Evolutionary conservation across 768 basidiomycete genomes (phyloP).

Genomic region (Saitozyma sp.): DNA sequence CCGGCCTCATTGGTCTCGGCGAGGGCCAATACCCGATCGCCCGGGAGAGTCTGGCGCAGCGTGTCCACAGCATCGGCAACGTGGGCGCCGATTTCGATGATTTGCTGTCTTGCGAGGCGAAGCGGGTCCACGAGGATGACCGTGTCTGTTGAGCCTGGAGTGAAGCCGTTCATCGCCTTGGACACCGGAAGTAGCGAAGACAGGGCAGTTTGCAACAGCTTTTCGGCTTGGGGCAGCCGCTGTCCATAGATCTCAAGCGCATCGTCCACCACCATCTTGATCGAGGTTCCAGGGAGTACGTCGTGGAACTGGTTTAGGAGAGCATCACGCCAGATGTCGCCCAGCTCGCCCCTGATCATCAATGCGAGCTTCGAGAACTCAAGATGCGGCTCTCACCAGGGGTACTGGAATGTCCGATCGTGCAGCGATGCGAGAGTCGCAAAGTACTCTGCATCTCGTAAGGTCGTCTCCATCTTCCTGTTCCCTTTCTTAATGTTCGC

Average conservation of each 20-base stretch:
- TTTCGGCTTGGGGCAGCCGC: background rate
- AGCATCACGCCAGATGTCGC: conserved; percentile 87
- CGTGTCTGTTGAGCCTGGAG: background rate
- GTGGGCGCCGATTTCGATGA: background rate
- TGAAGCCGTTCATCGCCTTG: too few relatives aligned
- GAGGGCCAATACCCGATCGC: too few relatives aligned
- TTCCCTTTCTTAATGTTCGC: conserved; percentile 96
- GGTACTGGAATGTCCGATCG: conserved; percentile 65
- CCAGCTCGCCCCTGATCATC: conserved; percentile 55
- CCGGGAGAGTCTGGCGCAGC: too few relatives aligned
- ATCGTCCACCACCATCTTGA: too few relatives aligned
- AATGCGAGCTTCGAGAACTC: background rate
- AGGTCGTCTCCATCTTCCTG: conserved; percentile 81
- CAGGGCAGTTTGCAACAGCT: conserved; percentile 4
- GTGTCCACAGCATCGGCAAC: too few relatives aligned
- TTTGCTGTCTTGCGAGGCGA: conserved; percentile 5
- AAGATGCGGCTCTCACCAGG: conserved; percentile 57
- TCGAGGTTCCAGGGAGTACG: conserved; percentile 61
- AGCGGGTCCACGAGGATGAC: conserved; percentile 8
- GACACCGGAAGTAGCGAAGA: background rate
- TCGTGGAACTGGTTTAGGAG: conserved; percentile 54
- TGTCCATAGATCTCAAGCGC: conserved; percentile 37
- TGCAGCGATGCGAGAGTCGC: conserved; percentile 72
- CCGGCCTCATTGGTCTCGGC: too few relatives aligned
- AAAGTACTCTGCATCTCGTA: conserved; percentile 78